phyloP scores from a whole-genome alignment of 2,329 filamentous ascomycete species.

The Claviceps humidiphila region DNA sequence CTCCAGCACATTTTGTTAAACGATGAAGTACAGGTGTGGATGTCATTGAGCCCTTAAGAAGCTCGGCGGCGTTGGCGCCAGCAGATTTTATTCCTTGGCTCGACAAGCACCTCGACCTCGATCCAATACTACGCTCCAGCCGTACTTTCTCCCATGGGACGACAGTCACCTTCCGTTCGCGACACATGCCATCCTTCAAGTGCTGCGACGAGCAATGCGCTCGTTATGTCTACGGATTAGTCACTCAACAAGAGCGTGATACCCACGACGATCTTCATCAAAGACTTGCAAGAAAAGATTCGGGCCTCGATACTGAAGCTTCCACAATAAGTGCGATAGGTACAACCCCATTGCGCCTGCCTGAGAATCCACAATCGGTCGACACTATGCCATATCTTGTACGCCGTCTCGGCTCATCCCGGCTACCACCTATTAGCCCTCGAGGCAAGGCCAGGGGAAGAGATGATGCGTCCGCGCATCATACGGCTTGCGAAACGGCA shows the following conservation, averaged over 20 bases:
- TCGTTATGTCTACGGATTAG: conserved; percentile 46
- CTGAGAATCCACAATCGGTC: not conserved
- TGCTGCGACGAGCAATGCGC: conserved; percentile 42
- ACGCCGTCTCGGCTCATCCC: conserved; percentile 1
- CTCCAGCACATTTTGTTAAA: not conserved
- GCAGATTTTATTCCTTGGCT: conserved; percentile 38
- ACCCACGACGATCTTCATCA: conserved; percentile 35
- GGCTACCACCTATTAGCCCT: conserved; percentile 8
- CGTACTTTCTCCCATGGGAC: conserved; percentile 3
- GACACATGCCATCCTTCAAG: conserved; percentile 27
- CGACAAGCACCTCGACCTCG: conserved; percentile 35
- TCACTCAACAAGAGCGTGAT: conserved; percentile 36
- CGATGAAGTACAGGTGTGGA: conserved; percentile 16
- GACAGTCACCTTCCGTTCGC: not conserved
- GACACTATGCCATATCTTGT: not conserved
- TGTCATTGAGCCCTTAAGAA: conserved; percentile 17
- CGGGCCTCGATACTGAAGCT: conserved; percentile 26
- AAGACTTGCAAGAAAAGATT: conserved; percentile 27
- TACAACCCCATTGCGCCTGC: not conserved
- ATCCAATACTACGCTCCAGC: conserved; percentile 28
- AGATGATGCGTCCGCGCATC: conserved; percentile 3
- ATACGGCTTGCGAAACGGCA: not conserved
- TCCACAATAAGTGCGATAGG: conserved; percentile 3
- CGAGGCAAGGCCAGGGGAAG: conserved; percentile 6
- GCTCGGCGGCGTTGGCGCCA: conserved; percentile 22